Percentiles rank a stretch among this genome's conserved stretches.
Conservation (phyloP, 2,329 filamentous ascomycete genomes). For the Cercospora canescens region DNA sequence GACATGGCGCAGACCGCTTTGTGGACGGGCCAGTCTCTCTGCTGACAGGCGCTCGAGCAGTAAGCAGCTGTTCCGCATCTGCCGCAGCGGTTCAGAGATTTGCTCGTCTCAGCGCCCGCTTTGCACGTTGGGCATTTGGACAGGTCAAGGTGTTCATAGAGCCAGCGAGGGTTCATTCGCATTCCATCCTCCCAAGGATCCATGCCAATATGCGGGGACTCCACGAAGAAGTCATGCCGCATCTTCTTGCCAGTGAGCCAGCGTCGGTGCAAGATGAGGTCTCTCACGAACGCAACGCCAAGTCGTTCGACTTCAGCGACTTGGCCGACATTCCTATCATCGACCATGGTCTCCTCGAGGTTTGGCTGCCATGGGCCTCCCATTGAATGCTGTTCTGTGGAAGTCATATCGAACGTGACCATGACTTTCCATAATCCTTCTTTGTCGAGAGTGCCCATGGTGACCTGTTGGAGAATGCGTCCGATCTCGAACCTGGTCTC, state of each 20-base stretch:
- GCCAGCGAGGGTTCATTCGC: conserved; percentile 26
- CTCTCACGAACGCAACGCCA: conserved; percentile 6
- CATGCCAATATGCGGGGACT: conserved; percentile 17
- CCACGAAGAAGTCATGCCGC: conserved; percentile 23
- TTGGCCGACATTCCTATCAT: conserved; percentile 28
- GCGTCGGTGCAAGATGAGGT: conserved; percentile 15
- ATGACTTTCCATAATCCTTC: conserved; percentile 23
- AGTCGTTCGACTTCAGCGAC: conserved; percentile 13
- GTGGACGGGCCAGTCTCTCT: conserved; percentile 25
- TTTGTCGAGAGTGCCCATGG: conserved; percentile 20
- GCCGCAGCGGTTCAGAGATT: conserved; percentile 18
- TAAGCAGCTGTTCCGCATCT: conserved; percentile 29
- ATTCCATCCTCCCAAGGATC: conserved; percentile 26
- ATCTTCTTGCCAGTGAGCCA: conserved; percentile 22
- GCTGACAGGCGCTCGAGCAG: conserved; percentile 22
- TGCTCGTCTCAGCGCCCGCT: background rate
- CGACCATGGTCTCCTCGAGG: conserved; percentile 25
- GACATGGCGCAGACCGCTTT: conserved; percentile 24
- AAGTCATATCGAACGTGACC: conserved; percentile 17
- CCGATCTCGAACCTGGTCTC: conserved; percentile 24
- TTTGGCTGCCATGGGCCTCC: conserved; percentile 19
- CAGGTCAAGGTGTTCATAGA: conserved; percentile 20
- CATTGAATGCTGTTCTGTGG: background rate
- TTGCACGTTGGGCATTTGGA: conserved; percentile 18
- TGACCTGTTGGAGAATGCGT: conserved; percentile 23